Evolutionary conservation across 169 alveolate species (phyloP).

Genomic region (Theileria annulata): DNA sequence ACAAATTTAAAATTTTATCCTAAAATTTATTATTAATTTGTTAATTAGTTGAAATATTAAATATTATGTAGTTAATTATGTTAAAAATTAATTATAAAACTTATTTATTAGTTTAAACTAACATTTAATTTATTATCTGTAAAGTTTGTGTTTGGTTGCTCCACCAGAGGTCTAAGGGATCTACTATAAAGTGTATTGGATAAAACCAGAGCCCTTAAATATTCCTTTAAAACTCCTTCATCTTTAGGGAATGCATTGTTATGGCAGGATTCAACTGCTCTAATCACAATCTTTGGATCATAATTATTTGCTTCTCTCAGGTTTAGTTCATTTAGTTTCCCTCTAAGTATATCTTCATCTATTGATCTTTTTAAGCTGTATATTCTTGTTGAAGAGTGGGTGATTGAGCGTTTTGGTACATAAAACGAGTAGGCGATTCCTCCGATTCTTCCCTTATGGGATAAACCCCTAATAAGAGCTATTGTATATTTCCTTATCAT

Average conservation of each 20-base stretch:
- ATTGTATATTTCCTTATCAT: not conserved
- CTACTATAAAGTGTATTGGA: constrained; percentile 69
- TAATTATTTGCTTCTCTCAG: constrained; percentile 55
- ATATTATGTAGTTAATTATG: too few relatives aligned
- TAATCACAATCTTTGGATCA: constrained; percentile 52
- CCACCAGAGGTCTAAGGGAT: constrained; percentile 47
- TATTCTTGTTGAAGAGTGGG: constrained; percentile 44
- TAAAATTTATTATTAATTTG: not conserved
- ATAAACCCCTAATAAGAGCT: not conserved
- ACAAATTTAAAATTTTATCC: constrained; percentile 8
- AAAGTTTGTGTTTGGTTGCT: not conserved
- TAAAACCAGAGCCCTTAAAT: constrained; percentile 74
- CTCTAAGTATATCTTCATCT: constrained; percentile 30
- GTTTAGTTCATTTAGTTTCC: constrained; percentile 33
- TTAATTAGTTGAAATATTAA: not conserved
- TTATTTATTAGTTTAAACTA: too few relatives aligned
- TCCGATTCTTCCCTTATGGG: not conserved
- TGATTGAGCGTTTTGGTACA: not conserved
- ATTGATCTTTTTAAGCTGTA: constrained; percentile 27
- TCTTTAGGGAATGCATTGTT: constrained; percentile 37
- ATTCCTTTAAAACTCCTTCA: constrained; percentile 72
- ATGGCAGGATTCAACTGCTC: constrained; percentile 55
- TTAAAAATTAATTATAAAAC: too few relatives aligned
- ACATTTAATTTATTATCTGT: not conserved
- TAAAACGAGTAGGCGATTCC: not conserved